These are phyloP conservation scores for Sordariomycetes sp. DNA, from an alignment of 2,329 filamentous ascomycete genomes.

Conservation along the genomic window DNA sequence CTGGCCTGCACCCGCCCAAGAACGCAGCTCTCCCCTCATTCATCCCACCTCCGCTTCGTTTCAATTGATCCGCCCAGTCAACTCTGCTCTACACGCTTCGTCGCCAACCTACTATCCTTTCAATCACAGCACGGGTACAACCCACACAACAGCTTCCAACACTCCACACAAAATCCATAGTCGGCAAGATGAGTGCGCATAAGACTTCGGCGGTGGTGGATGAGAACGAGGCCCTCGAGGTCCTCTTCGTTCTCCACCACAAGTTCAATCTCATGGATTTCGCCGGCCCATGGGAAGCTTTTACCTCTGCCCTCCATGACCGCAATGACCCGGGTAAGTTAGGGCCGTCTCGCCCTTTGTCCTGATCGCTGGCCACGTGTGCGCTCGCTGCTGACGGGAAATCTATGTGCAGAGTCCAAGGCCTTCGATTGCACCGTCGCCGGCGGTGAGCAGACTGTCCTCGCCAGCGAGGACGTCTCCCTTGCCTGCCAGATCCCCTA, in stretches of 20 bases:
- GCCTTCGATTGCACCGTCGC: conserved; percentile 50
- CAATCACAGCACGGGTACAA: neutral
- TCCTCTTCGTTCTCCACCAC: conserved; percentile 49
- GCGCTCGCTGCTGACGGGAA: neutral
- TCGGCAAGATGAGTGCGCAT: conserved; percentile 41
- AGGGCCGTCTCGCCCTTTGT: neutral
- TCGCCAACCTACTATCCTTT: neutral
- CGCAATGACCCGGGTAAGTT: conserved; percentile 40
- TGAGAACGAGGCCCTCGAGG: conserved; percentile 39
- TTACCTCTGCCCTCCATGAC: conserved; percentile 40
- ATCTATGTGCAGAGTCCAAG: conserved; percentile 29
- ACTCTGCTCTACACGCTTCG: neutral
- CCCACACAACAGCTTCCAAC: neutral
- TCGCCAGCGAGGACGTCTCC: conserved; percentile 54
- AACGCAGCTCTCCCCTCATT: neutral
- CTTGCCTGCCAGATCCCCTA: conserved; percentile 66
- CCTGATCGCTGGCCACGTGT: neutral
- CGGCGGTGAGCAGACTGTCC: conserved; percentile 39
- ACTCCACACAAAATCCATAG: neutral
- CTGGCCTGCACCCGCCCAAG: neutral
- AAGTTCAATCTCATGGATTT: conserved; percentile 51
- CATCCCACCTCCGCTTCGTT: neutral
- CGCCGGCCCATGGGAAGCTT: conserved; percentile 41
- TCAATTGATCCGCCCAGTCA: neutral
- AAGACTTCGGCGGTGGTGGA: conserved; percentile 49